A percentile compares a stretch with the other conserved stretches of the same genome.
Conservation (phyloP, 306 rosid species). For the Comarum palustre region DNA sequence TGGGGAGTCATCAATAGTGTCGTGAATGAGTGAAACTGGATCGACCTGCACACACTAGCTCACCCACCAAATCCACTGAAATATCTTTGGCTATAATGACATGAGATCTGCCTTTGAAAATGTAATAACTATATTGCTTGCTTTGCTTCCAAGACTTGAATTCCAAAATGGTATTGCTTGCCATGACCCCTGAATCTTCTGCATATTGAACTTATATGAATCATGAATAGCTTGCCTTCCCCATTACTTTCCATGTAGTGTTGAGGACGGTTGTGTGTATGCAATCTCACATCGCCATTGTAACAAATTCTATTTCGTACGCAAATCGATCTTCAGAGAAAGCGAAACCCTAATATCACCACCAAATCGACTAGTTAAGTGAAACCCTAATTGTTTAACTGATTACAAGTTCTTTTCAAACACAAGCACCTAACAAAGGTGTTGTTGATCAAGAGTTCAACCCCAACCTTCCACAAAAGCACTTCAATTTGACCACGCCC, state of each 20-base stretch:
- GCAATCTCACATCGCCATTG: background rate
- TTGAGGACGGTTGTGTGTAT: background rate
- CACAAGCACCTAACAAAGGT: background rate
- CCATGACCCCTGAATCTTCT: background rate
- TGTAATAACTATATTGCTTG: slow-evolving; percentile 22
- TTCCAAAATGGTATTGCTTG: background rate
- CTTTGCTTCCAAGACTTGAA: slow-evolving; percentile 13
- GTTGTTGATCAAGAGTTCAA: background rate
- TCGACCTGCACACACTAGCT: background rate
- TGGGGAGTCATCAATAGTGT: slow-evolving; percentile 35
- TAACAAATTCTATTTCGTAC: background rate
- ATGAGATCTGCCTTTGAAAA: slow-evolving; percentile 39
- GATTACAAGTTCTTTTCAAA: background rate
- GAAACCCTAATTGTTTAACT: too few relatives aligned
- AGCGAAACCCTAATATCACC: background rate
- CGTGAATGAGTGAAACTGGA: slow-evolving; percentile 39
- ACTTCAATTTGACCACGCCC: background rate
- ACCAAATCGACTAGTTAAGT: too few relatives aligned
- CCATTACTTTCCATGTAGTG: slow-evolving; percentile 29
- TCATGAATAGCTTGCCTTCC: background rate
- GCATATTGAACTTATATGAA: slow-evolving; percentile 8
- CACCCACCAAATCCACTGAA: slow-evolving; percentile 44
- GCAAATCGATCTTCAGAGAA: background rate
- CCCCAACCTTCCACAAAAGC: background rate
- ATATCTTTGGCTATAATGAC: slow-evolving; percentile 38